Conservation (phyloP, 2,329 filamentous ascomycete genomes). For the Drechslerella coelobrocha region DNA sequence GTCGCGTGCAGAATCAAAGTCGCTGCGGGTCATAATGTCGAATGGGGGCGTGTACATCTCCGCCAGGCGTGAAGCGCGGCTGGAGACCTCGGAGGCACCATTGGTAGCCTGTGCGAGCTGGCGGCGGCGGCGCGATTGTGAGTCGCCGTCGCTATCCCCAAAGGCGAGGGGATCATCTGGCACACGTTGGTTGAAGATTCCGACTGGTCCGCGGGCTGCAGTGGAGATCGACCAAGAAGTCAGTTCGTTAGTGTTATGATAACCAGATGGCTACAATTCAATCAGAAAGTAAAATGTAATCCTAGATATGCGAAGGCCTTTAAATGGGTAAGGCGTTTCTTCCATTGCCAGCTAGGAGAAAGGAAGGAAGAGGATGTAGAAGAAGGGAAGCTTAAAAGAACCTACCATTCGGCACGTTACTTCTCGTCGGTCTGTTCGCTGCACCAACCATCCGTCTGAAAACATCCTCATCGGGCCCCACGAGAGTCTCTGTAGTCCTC, state of each 20-base stretch:
- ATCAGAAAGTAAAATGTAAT: too few relatives aligned
- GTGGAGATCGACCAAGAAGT: background rate
- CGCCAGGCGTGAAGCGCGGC: conserved; percentile 79
- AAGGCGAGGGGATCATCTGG: conserved; percentile 64
- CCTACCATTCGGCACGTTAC: background rate
- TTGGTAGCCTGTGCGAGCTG: conserved; percentile 69
- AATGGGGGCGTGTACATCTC: conserved; percentile 93
- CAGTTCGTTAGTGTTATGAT: background rate
- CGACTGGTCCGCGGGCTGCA: conserved; percentile 55
- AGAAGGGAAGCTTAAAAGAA: too few relatives aligned
- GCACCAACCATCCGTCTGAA: conserved; percentile 40
- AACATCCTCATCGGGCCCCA: conserved; percentile 69
- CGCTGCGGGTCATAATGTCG: conserved; percentile 78
- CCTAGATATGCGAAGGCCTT: too few relatives aligned
- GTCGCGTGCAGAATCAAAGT: conserved; percentile 84
- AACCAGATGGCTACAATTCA: too few relatives aligned
- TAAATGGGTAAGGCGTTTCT: too few relatives aligned
- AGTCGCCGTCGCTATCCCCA: conserved; percentile 61
- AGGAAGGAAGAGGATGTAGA: too few relatives aligned
- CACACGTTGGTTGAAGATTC: conserved; percentile 73
- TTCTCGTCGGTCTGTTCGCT: conserved; percentile 7
- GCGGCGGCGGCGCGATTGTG: conserved; percentile 60
- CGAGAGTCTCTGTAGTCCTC: conserved; percentile 86
- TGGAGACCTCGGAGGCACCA: conserved; percentile 69
- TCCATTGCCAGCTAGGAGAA: too few relatives aligned